A percentile compares a stretch with the other conserved stretches of the same genome.
Conservation (phyloP, 2,329 filamentous ascomycete species). For the Talaromyces verruculosus region DNA sequence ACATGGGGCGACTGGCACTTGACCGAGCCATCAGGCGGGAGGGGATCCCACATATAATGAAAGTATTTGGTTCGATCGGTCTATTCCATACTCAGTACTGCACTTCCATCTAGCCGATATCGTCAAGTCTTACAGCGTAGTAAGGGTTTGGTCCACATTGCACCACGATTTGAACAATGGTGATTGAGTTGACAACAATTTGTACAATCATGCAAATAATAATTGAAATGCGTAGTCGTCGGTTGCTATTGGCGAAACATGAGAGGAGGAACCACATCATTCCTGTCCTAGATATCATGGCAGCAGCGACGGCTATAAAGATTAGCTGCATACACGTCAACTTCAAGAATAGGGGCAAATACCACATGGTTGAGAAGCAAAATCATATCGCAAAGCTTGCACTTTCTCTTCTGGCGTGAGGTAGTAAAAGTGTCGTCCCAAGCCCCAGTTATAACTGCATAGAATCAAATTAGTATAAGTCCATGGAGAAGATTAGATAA, state of each 20-base stretch:
- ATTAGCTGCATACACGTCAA: not conserved
- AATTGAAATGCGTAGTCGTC: slow-evolving; percentile 33
- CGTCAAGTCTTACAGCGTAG: slow-evolving; percentile 28
- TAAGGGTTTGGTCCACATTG: slow-evolving; percentile 40
- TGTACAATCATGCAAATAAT: slow-evolving; percentile 35
- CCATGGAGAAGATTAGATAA: not conserved
- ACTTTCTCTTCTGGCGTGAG: slow-evolving; percentile 28
- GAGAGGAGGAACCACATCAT: slow-evolving; percentile 41
- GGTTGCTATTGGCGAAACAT: slow-evolving; percentile 36
- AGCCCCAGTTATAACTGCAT: slow-evolving; percentile 31
- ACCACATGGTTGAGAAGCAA: slow-evolving; percentile 29
- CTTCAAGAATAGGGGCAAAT: not conserved
- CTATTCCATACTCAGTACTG: slow-evolving; percentile 20
- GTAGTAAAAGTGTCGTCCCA: slow-evolving; percentile 38
- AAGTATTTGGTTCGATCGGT: slow-evolving; percentile 35
- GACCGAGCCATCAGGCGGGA: slow-evolving; percentile 37
- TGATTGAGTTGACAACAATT: slow-evolving; percentile 35
- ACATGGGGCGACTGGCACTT: slow-evolving; percentile 35
- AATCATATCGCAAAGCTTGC: slow-evolving; percentile 33
- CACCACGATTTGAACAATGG: slow-evolving; percentile 36
- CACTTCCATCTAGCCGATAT: not conserved
- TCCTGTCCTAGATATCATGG: slow-evolving; percentile 38
- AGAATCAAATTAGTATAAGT: not conserved
- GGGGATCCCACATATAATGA: slow-evolving; percentile 42
- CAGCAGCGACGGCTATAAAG: slow-evolving; percentile 31